Evolutionary conservation across 148 eudicot genomes (phyloP).

Genomic region (Nyssa sinensis): DNA sequence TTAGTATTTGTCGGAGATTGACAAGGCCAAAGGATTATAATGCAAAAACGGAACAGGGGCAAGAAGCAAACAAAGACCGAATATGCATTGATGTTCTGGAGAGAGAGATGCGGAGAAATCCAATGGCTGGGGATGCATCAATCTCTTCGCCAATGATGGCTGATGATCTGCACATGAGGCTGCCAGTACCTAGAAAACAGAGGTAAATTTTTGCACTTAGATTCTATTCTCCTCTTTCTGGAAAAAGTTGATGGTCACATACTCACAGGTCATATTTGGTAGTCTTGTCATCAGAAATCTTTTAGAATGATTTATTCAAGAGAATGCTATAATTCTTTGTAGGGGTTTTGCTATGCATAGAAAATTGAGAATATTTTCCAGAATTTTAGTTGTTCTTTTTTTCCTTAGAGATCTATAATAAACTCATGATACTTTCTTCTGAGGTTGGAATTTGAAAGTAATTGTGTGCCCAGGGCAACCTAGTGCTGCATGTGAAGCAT

Average conservation of each 20-base stretch:
- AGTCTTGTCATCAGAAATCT: not conserved
- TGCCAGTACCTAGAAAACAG: slow-evolving; percentile 47
- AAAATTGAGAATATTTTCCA: no score
- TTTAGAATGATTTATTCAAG: not conserved
- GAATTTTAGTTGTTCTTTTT: no score
- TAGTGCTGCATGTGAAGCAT: not conserved
- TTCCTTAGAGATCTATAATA: no score
- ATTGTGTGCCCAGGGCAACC: no score
- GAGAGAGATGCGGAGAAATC: slow-evolving; percentile 46
- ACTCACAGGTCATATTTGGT: not conserved
- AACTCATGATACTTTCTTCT: no score
- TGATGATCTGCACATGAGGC: slow-evolving; percentile 48
- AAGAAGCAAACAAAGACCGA: slow-evolving; percentile 40
- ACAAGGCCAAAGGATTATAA: slow-evolving; percentile 50
- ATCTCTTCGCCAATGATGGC: slow-evolving; percentile 23
- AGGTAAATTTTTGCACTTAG: slow-evolving; percentile 27
- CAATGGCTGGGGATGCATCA: slow-evolving; percentile 23
- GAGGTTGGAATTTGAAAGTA: not conserved
- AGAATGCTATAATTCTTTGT: not conserved
- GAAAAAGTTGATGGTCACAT: not conserved
- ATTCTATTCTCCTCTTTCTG: not conserved
- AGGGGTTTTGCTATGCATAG: not conserved
- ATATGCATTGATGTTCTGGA: slow-evolving; percentile 53
- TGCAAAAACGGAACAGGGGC: slow-evolving; percentile 36
- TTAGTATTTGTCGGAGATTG: slow-evolving; percentile 39